Evolutionary conservation across 2,329 filamentous ascomycete genomes (phyloP), one percentile per base, ranked within the genome.

Genomic region (Claviceps sp.): DNA sequence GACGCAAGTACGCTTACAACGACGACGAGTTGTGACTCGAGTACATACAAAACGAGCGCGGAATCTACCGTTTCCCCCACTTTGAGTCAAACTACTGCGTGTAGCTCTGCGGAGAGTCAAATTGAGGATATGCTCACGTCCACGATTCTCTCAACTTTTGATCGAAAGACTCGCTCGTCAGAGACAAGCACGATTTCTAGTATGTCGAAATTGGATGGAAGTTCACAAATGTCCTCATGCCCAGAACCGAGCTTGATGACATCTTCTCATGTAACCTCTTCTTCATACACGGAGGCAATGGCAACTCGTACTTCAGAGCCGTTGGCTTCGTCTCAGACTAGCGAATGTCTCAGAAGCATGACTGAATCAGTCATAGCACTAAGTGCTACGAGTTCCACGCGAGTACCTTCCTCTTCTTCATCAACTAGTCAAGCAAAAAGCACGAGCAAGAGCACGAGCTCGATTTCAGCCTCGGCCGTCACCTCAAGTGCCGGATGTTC

Each of bases 21-120:
- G 30, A 42, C 47, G 38, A 46, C 51, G 22, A 43, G 30, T 26
- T 50, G 48, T 24, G 52, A 47, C 26, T 48, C 48, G 26, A 43
- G 37, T 16, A 26, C 26, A 9, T 40, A 18, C 9, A 50, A 5
- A 13, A 14, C 14, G 34, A 47, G 45, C 7, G 41, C 40, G 5
- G 26, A 26, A 30, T 14, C 38, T 1, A 43, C 16, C 14, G 43
- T 38, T 20, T 48, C 30, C 1, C 22, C 18, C 22, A 47, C 52
- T 5, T 4, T 16, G 36, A 50, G 20, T 6, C 47, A 47, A 14
- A 47, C 34, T 26, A 26, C 43, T 18, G 16, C 43, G 20, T 53
- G 52, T 41, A 50, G 11, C 20, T 47, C 52, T 36, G 42, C 20
- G 14, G 37, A 20, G 18, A 24, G 22, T 5, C 22, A 30, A 11